These are phyloP conservation scores for Paradendryphiella salina DNA, from an alignment of 2,329 filamentous ascomycete species.

Conservation along the genomic window DNA sequence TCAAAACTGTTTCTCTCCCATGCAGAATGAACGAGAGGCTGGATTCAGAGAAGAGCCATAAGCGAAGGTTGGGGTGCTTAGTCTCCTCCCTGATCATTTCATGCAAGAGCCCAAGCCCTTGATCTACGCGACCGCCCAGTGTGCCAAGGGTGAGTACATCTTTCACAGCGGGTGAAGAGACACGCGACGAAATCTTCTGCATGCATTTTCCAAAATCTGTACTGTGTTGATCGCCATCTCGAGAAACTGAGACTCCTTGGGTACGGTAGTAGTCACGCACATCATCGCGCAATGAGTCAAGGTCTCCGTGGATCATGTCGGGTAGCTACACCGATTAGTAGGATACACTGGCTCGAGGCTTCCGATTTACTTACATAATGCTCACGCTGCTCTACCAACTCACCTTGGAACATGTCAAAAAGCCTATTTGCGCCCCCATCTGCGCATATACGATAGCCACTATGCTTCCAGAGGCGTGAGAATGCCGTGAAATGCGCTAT, in stretches of 20 bases:
- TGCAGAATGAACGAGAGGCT: constrained; percentile 83
- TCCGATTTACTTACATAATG: constrained; percentile 37
- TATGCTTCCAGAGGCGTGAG: constrained; percentile 54
- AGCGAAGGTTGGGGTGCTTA: constrained; percentile 48
- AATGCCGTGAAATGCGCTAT: constrained; percentile 55
- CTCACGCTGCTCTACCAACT: constrained; percentile 23
- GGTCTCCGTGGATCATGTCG: constrained; percentile 79
- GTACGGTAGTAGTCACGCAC: constrained; percentile 68
- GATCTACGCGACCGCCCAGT: constrained; percentile 87
- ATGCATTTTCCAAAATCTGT: constrained; percentile 88
- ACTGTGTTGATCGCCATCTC: constrained; percentile 78
- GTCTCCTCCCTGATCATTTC: constrained; percentile 67
- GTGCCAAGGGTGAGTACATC: constrained; percentile 82
- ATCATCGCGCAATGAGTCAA: constrained; percentile 75
- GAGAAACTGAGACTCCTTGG: constrained; percentile 64
- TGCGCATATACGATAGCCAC: constrained; percentile 73
- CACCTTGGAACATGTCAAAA: constrained; percentile 53
- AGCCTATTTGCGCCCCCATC: constrained; percentile 90
- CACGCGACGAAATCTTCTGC: constrained; percentile 60
- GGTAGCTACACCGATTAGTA: constrained; percentile 40
- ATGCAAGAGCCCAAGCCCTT: constrained; percentile 85
- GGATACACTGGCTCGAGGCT: neutral
- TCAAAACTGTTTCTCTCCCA: constrained; percentile 67
- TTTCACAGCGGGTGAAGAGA: constrained; percentile 37
- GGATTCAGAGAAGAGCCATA: constrained; percentile 81